Evolutionary conservation across 2,329 filamentous ascomycete genomes (phyloP), one percentile per base, ranked within the genome.

Genomic region (Aureobasidium sp.): DNA sequence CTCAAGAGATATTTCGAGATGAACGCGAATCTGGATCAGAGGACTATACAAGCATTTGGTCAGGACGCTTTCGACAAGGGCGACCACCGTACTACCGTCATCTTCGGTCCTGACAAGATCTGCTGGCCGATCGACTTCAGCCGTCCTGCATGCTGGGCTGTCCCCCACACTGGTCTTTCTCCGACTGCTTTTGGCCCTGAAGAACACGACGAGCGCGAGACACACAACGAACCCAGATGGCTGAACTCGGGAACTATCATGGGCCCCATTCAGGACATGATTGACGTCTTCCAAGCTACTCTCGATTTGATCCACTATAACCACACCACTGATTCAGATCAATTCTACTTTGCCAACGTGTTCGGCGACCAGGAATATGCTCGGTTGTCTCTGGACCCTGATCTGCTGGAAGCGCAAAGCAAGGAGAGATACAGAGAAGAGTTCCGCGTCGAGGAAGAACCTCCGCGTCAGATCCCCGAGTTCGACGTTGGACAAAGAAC

Each of bases 1-100:
- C 75, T 87, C 22, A 69, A 77, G 58, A 75, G 83, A 38, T 87
- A 85, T 64, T 78, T 81, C 58, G 68, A 72, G 12, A 68, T 80
- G 14, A 63, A 78, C 16, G 68, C 29, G 2, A 42, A 49, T 21
- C 52, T 38, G 58, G 61, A 40, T 54, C 56, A 60, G 59, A 38
- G 40, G 24, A 45, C 52, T 27, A 44, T 44, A 11, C 30, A 54
- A 21, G 35, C 41, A 12, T 54, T 32, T n/a, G 52, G 52, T 5
- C 40, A 40, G 32, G 34, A 54, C 19, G 40, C 42, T 16, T 45
- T 47, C n/a, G 32, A 38, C 24, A 25, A 30, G 25, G 48, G 48
- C 37, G 35, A 51, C 17, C 48, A 51, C n/a, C 37, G 35, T 19
- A 51, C 48, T 27, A 63, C 60, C 19, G 59, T 66, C 39, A 51